Evolutionary conservation across 345 rosid species (phyloP).

Genomic region (Boechera divaricarpa): DNA sequence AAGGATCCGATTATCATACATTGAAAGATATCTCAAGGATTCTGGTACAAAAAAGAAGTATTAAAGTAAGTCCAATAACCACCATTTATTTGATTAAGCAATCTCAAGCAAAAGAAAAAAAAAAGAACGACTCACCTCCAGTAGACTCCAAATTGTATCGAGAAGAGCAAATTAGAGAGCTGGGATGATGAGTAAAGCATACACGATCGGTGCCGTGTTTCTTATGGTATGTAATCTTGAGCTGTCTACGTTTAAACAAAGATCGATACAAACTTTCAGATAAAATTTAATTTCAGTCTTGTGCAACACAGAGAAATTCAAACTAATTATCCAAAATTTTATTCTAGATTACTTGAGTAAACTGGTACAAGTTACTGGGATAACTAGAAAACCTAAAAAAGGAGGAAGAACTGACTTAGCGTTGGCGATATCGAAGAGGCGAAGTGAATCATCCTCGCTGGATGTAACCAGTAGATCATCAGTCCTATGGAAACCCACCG

Average conservation of each 20-base stretch:
- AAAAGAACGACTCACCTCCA: conserved; percentile 60
- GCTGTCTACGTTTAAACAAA: conserved; percentile 56
- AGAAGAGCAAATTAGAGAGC: conserved; percentile 93
- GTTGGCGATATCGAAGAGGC: conserved; percentile 85
- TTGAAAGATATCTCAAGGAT: conserved; percentile 84
- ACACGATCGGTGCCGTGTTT: conserved; percentile 92
- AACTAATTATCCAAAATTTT: neutral
- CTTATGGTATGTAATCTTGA: conserved; percentile 94
- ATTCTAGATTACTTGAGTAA: neutral
- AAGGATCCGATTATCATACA: conserved; percentile 96
- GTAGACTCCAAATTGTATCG: conserved; percentile 70
- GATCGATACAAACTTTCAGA: conserved; percentile 24
- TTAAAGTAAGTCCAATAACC: conserved; percentile 9
- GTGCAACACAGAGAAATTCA: neutral
- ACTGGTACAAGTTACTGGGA: neutral
- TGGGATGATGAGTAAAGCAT: conserved; percentile 96
- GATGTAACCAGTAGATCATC: conserved; percentile 91
- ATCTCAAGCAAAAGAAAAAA: conserved; percentile 6
- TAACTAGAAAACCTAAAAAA: conserved; percentile 29
- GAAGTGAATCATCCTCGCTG: conserved; percentile 93
- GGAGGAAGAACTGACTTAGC: conserved; percentile 72
- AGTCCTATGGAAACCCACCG: conserved; percentile 88
- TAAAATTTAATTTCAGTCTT: neutral
- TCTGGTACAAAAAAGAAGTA: conserved; percentile 54
- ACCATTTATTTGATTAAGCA: neutral